Evolutionary conservation across 345 rosid species (phyloP), one percentile per base, ranked within the genome.

Genomic region (Draba incana): DNA sequence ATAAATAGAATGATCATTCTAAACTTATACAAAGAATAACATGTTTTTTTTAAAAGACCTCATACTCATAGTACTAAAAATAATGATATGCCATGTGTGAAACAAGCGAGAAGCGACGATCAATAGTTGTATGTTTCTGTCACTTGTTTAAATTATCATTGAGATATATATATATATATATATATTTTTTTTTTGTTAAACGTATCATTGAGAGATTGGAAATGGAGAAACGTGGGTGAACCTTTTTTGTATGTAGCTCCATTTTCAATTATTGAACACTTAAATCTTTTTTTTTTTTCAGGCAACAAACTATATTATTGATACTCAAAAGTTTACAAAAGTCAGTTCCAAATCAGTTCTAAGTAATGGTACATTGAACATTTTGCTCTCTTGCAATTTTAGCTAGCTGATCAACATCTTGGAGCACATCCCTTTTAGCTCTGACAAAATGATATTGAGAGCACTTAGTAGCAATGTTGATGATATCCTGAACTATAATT

Each of bases 141-240:
- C 55, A 50, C 53, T 31, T 49, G 14, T 33, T 31, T 50, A 42
- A 43, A 73, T 42, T 65, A 65, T 65, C 53, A 41, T n/a, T n/a
- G 31, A 58, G 66, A n/a, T n/a, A n/a, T n/a, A n/a, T n/a, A n/a
- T n/a, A n/a, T n/a, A n/a, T n/a, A n/a, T n/a, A n/a, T n/a, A n/a
- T n/a, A n/a, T n/a, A n/a, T n/a, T n/a, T n/a, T 20, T 20, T 20
- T 20, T 20, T 31, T 49, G 14, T 33, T 31, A 43, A 42, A 43
- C 58, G 31, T 65, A 65, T 65, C 53, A 41, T n/a, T n/a, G 31
- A 58, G 66, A 73, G 61, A 31, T 14, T 65, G 61, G 10, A 66
- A 58, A 66, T 73, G 77, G 62, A 25, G 62, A 57, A 51, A 73
- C 77, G 77, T 73, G 77, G 66, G 55, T 66, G 71, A 66, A 24